phyloP scores from a whole-genome alignment of 768 basidiomycete genomes.

The Pulveroboletus sp. region DNA sequence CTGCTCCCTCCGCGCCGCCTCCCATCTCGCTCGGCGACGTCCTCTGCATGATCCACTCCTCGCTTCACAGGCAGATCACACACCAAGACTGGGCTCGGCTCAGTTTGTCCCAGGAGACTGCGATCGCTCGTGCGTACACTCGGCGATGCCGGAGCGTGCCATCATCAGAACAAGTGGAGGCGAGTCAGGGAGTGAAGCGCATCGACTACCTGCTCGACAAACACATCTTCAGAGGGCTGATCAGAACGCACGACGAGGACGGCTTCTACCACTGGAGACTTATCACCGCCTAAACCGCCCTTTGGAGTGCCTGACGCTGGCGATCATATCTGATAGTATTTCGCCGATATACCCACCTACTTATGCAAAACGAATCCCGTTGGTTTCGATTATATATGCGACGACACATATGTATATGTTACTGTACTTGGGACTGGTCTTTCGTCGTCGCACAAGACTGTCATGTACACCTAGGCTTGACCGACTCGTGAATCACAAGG shows the following conservation, averaged over 20 bases:
- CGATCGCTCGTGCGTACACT: constrained; percentile 35
- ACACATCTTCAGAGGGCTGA: constrained; percentile 35
- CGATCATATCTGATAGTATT: neutral
- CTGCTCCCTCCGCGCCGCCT: constrained; percentile 22
- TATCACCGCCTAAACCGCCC: constrained; percentile 15
- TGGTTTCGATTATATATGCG: neutral
- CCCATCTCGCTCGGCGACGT: constrained; percentile 59
- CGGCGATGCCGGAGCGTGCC: constrained; percentile 31
- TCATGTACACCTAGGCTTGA: neutral
- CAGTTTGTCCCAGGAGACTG: constrained; percentile 25
- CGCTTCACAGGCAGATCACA: constrained; percentile 40
- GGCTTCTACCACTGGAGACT: constrained; percentile 29
- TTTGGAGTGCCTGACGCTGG: neutral
- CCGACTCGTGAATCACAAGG: too few relatives aligned
- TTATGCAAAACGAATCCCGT: neutral
- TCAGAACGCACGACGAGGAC: constrained; percentile 27
- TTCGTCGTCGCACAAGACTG: neutral
- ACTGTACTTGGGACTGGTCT: neutral
- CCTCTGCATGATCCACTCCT: constrained; percentile 44
- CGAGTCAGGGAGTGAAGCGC: constrained; percentile 36
- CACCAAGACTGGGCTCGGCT: constrained; percentile 34
- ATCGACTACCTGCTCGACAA: constrained; percentile 36
- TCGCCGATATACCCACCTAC: constrained; percentile 1
- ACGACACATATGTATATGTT: neutral
- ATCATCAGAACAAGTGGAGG: constrained; percentile 29